Base-by-base conservation (phyloP, 73 alveolate species). In the Stentor coeruleus region DNA sequence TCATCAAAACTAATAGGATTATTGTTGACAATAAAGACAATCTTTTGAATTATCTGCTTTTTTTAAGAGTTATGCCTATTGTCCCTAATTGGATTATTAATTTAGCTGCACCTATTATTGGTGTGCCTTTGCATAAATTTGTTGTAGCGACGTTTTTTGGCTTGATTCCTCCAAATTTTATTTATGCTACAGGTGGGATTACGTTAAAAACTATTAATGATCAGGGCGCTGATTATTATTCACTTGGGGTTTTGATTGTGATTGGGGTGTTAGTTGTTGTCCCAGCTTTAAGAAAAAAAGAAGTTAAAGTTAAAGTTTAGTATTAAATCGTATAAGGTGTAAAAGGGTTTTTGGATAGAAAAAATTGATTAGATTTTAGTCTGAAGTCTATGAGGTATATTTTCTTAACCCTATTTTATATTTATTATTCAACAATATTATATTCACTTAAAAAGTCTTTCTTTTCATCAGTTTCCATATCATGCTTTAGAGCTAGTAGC, bases 71-170 rank as follows among this genome's bases (percentile, higher is more conserved):
- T 15, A 89, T 96, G 6, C 98, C 98, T 2, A 66, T 93, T 14
- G 84, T 93, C 3, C 98, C 98, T 37, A 92, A 91, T 86, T 88
- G 90, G 82, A 89, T 93, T 74, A 90, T 93, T 20, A 93, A 93
- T 59, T 83, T 93, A 2, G 83, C 97, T 3, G 86, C 96, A 3
- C 98, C 97, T 37, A 76, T 91, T 59, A 88, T 93, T 0, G 93
- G 93, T 11, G 85, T 93, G 31, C 98, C 98, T 15, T 80, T 85
- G n/a, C 28, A 72, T 15, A 81, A 74, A 72, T 93, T 93, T 89
- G 76, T 85, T 72, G 55, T 86, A 26, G 97, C 95, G 26, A 92
- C 97, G 0, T 84, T 93, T 1, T 20, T 75, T 77, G 97, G 98
- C 38, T 82, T 93, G 30, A 92, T 92, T 93, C 97, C 97, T 3